Evolutionary conservation across 1,284 basidiomycete species (phyloP), one percentile per base, ranked within the genome.

Genomic region (Macrocystidia cucumis): DNA sequence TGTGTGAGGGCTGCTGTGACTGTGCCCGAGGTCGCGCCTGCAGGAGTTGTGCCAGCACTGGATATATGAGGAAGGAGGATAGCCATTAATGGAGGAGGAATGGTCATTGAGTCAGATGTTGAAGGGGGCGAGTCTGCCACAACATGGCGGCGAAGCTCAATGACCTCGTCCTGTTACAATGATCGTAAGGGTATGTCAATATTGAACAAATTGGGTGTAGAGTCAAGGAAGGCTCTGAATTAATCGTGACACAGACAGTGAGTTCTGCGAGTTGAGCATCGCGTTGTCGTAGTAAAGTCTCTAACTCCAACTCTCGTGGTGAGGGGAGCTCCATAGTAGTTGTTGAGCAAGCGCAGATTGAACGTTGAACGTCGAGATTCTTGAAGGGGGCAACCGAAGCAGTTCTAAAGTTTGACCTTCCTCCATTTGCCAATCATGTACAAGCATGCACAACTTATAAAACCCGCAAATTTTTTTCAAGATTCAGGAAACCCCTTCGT

Each of bases 251-350:
- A 62, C 78, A 57, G 58, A 86, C 85, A 43, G 68, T 78, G 41
- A 88, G 69, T 49, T 79, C 71, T 34, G 69, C 62, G 38, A 87
- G 59, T 50, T 86, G 80, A 37, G 64, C 63, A 56, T 88, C 83
- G 47, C 81, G 71, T 53, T 78, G 68, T 46, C 82, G 68, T 12
- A 89, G 61, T 7, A 82, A 64, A 28, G 72, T 70, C 57, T 89
- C 85, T 27, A 89, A 73, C 53, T 88, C 82, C 42, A 86, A 63
- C 57, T 87, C 83, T 54, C 85, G 68, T 39, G 73, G 59, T 23
- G 78, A 71, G 14, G 85, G 85, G 30, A 84, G 59, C 41, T 78
- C 73, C 79, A 84, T 84, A 50, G 47, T 44, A 44, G 43, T 35
- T 37, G 38, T 33, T 29, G n/a, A n/a, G n/a, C n/a, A n/a, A n/a